phyloP scores from a whole-genome alignment of 352 stramenopile genomes.

The Blastocystis sp. region DNA sequence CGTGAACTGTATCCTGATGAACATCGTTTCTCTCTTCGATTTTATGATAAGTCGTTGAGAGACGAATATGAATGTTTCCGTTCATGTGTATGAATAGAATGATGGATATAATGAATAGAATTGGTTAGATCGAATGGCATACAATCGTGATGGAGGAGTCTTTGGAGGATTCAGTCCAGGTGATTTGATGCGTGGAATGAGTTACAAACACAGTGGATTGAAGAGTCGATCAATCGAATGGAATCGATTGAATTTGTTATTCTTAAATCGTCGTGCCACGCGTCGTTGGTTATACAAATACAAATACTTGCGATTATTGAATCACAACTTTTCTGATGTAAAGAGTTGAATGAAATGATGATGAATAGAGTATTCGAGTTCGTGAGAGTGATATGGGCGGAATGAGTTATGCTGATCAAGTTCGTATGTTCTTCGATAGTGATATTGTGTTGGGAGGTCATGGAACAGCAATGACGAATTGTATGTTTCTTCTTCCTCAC shows the following conservation, averaged over 20 bases:
- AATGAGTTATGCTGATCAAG: background rate
- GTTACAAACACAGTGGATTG: background rate
- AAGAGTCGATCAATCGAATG: background rate
- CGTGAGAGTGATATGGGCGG: too few relatives aligned
- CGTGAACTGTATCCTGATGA: background rate
- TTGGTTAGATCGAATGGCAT: background rate
- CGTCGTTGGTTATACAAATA: background rate
- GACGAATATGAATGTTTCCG: background rate
- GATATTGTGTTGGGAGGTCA: conserved; percentile 1
- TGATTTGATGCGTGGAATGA: background rate
- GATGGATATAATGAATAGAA: background rate
- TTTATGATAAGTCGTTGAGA: background rate
- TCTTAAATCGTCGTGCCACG: background rate
- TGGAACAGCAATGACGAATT: background rate
- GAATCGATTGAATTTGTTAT: background rate
- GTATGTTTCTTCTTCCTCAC: background rate
- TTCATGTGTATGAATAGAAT: background rate
- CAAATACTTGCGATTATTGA: background rate
- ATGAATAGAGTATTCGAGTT: too few relatives aligned
- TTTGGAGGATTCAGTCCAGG: background rate
- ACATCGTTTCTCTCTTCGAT: background rate
- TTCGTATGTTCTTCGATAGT: background rate
- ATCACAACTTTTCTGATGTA: background rate
- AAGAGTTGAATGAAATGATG: background rate
- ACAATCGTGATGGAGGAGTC: background rate